Base-by-base conservation (phyloP, 495 filamentous ascomycete species). In the Viridothelium virens region DNA sequence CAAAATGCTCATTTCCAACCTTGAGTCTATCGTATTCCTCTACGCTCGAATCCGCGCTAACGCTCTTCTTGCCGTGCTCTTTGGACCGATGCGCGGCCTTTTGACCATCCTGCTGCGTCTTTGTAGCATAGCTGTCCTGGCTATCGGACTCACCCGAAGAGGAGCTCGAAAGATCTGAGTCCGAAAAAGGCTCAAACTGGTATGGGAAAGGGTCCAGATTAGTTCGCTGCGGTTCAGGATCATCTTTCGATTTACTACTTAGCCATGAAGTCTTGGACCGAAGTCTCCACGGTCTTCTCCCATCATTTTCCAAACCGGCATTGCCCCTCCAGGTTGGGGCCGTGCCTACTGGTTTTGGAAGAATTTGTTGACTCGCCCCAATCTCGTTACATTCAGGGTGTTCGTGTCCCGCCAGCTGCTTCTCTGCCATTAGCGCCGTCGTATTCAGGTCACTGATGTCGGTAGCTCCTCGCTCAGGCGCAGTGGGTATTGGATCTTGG, bases 1-100 rank as follows among this genome's bases (percentile, higher is more conserved):
- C 80, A 75, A 85, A 89, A 37, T 87, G 73, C 1, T 87, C 79
- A 70, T 91, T 86, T n/a, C 75, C 79, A 38, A 91, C 78, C 50
- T 74, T 74, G 70, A 91, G 79, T 34, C 69, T 63, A 11, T 72
- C 70, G 65, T 71, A 74, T 2, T 70, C 63, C 10, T 66, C 61
- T 12, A n/a, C 16, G 34, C 34, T 50, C 10, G 64, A 66, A 11
- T 64, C 63, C 10, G 25, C 25, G 25, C 61, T 41, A 56, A 18
- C 67, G 31, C 38, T 39, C 38, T 59, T 56, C 9, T 44, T 41
- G 18, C 12, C 53, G 7, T 36, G 18, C 31, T 53, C 18, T 11
- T 46, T 63, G 56, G 14, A 2, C 10, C 18, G 10, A 33, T 10
- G 44, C 2, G 65, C 34, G 16, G 11, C 61, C 14, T 34, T 31